Evolutionary conservation across 1,139 yeast genomes (phyloP), one percentile per base, ranked within the genome.

Genomic region (Candida neerlandica): DNA sequence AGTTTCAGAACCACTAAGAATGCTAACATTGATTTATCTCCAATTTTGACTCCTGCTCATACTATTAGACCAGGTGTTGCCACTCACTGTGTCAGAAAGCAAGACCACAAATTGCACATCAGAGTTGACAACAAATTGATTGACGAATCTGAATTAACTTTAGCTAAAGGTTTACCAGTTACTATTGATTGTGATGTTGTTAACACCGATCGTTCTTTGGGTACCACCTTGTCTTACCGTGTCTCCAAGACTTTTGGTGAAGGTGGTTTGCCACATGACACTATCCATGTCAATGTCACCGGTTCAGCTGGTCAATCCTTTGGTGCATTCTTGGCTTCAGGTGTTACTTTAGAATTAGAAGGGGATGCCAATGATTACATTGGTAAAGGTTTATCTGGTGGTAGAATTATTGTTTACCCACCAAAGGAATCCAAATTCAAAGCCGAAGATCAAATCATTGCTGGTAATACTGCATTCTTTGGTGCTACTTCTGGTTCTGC

Each of bases 251-350:
- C 80, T 56, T 94, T 90, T 68, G 99, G 99, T 58, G 97, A 92
- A 63, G 76, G 82, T 57, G 97, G 98, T 39, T 79, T 94, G 63
- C 98, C 99, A 32, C 94, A 89, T 63, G 98, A 94, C 69, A 94
- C 98, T 29, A 88, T 94, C 58, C 97, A 92, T 61, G 97, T 91
- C 48, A 88, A 92, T 65, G 83, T 88, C 53, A 80, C 78, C 63
- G 99, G 99, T 57, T 87, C 95, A 51, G 99, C 99, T 33, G 99
- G 99, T 65, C 99, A 94, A 76, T 91, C 98, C 4, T 92, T 94
- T 67, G 99, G 99, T 75, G 98, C 98, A 1, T 94, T 89, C 78
- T 80, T 94, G 62, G 96, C 98, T 47, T 86, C 96, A 10, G 99
- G 99, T 75, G 86, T 94, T 55, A 94, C 98, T 15, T 82, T 94